Percentiles rank a stretch among this genome's conserved stretches.
Evolutionary conservation across 768 basidiomycete genomes (phyloP).

Genomic region (Hortiboletus campestris): DNA sequence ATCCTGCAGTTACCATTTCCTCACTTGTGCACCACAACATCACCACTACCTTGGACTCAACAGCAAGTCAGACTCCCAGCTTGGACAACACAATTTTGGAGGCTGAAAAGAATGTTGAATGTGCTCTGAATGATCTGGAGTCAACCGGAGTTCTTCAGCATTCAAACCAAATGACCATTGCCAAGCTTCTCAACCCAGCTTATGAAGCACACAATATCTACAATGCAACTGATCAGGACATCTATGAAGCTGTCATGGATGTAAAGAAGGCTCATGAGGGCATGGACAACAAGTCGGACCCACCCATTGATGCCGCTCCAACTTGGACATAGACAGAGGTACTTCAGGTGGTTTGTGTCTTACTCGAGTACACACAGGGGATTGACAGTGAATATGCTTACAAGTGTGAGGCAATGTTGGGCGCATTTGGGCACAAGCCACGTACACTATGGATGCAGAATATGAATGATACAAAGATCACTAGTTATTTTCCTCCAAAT

Average conservation of each 20-base stretch:
- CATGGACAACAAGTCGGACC: too few relatives aligned
- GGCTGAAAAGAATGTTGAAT: too few relatives aligned
- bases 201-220: not conserved
- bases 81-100: too few relatives aligned
- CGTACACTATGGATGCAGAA: too few relatives aligned
- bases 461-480: not conserved
- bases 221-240: not conserved
- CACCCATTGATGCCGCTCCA: too few relatives aligned
- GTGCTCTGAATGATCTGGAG: not conserved
- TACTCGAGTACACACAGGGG: not conserved
- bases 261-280: too few relatives aligned
- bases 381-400: not conserved
- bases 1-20: too few relatives aligned
- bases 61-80: too few relatives aligned
- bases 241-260: not conserved
- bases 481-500: not conserved
- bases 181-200: not conserved
- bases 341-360: too few relatives aligned
- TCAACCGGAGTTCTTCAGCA: not conserved
- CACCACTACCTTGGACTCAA: too few relatives aligned
- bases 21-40: too few relatives aligned
- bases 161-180: not conserved
- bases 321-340: too few relatives aligned
- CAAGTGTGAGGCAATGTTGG: not conserved
- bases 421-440: not conserved